These are phyloP conservation scores for Cladosporium sp. DNA, from an alignment of 2,329 filamentous ascomycete species.

Conservation along the genomic window DNA sequence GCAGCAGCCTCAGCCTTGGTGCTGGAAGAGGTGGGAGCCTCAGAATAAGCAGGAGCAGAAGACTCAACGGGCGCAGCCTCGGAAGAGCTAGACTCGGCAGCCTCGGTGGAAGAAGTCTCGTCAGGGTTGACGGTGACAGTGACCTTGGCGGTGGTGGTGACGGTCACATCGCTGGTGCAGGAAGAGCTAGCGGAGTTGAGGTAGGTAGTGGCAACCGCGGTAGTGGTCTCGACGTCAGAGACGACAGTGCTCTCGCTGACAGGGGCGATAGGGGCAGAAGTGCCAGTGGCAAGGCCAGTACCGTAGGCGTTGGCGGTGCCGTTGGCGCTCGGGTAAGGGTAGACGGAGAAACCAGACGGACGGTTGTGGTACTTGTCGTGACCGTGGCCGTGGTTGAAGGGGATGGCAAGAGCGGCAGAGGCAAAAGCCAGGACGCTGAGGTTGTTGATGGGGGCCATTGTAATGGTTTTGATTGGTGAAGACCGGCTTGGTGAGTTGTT, in stretches of 20 bases:
- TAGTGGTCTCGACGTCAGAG: slow-evolving; percentile 15
- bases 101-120: slow-evolving; percentile 10
- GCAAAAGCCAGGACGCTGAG: slow-evolving; percentile 42
- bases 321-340: slow-evolving; percentile 27
- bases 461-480: slow-evolving; percentile 18
- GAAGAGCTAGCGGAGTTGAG: slow-evolving; percentile 4
- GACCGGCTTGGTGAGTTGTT: slow-evolving; percentile 14
- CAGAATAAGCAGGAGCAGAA: slow-evolving; percentile 10
- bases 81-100: slow-evolving; percentile 13
- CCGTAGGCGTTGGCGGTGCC: slow-evolving; percentile 20
- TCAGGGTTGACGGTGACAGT: slow-evolving; percentile 29
- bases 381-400: slow-evolving; percentile 30
- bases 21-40: slow-evolving; percentile 10
- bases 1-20: slow-evolving; percentile 9
- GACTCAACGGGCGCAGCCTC: slow-evolving; percentile 15
- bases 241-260: slow-evolving; percentile 17
- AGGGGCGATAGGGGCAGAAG: slow-evolving; percentile 16
- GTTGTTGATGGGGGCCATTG: slow-evolving; percentile 34
- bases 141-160: slow-evolving; percentile 38
- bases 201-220: slow-evolving; percentile 25
- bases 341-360: slow-evolving; percentile 25
- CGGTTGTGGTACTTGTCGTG: slow-evolving; percentile 24
- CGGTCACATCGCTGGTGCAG: slow-evolving; percentile 35
- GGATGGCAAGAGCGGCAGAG: slow-evolving; percentile 36
- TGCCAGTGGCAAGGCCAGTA: slow-evolving; percentile 19